Base-by-base conservation (phyloP, 2,329 filamentous ascomycete species). In the Zalaria obscura region DNA sequence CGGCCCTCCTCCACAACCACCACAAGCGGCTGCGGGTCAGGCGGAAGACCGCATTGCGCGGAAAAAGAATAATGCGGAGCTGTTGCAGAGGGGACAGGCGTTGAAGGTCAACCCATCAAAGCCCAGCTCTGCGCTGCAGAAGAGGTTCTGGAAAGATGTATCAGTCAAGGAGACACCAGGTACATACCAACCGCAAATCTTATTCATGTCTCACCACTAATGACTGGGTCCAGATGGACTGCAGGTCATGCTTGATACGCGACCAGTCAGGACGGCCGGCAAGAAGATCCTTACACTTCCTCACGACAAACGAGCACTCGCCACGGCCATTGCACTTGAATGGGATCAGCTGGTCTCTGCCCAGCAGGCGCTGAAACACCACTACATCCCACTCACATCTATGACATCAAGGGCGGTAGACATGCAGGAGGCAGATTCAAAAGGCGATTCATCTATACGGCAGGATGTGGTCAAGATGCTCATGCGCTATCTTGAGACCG, bases 61-160 rank as follows among this genome's bases (percentile, higher is more conserved):
- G 40, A 69, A 70, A 49, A 59, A 62, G 45, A 63, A 67, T 47
- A 70, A 75, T 53, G 66, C 66, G 3, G 67, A 71, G 45, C 52
- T 66, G 29, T 55, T 74, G 45, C 55, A 64, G 45, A 56, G 65
- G 52, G 65, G 65, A 4, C 64, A 68, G 47, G 57, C 66, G 47
- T 48, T 64, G 40, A 62, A 59, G 38, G 46, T 60, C 3, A 55
- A 63, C 40, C 60, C 65, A 3, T 52, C 58, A 28, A 70, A 70
- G 48, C 66, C 69, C 2, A 56, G 59, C 11, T 65, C 59, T 31
- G 55, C 73, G 43, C 69, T 79, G 54, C 70, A 70, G 55, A 83
- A 78, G 66, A 74, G 88, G 40, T 95, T 95, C 66, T 96, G 89
- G 89, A 85, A 82, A 60, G 75, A 91, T 56, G 85, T 91, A 1